Percentiles rank a stretch among this genome's conserved stretches.
These are phyloP conservation scores for Boletus tomentosulus DNA, from an alignment of 768 basidiomycete species.

Conservation along the genomic window DNA sequence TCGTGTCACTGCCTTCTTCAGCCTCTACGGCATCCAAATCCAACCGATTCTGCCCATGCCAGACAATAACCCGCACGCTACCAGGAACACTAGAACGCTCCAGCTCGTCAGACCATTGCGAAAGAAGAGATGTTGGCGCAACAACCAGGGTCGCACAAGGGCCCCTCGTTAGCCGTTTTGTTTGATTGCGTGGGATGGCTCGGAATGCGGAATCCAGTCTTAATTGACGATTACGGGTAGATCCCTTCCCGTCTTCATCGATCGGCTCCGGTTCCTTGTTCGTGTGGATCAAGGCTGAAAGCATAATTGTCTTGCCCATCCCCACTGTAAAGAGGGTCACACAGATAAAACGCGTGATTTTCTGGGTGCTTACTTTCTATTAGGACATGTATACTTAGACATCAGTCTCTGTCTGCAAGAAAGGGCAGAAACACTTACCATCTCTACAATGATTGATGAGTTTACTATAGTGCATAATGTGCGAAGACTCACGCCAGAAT, in stretches of 20 bases:
- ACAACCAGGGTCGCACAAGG: constrained; percentile 80
- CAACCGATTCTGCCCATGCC: constrained; percentile 86
- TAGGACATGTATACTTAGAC: neutral
- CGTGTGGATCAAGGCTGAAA: constrained; percentile 84
- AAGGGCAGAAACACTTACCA: constrained; percentile 23
- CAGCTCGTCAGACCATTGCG: constrained; percentile 96
- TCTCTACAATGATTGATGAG: constrained; percentile 28
- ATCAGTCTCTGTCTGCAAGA: constrained; percentile 1
- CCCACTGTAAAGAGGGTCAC: constrained; percentile 56
- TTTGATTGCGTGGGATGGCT: constrained; percentile 34
- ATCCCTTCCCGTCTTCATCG: constrained; percentile 23
- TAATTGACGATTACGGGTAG: constrained; percentile 49
- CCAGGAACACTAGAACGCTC: constrained; percentile 73
- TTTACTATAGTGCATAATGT: neutral
- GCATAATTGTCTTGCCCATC: constrained; percentile 95
- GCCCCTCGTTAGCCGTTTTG: constrained; percentile 22
- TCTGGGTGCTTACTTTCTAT: constrained; percentile 46
- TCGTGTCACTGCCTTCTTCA: constrained; percentile 45
- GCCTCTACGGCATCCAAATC: constrained; percentile 62
- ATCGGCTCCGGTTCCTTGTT: constrained; percentile 50
- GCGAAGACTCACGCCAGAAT: constrained; percentile 72
- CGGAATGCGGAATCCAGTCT: constrained; percentile 64
- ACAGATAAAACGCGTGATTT: constrained; percentile 1
- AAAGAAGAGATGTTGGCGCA: constrained; percentile 83
- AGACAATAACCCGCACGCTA: constrained; percentile 62